Evolutionary conservation across 495 filamentous ascomycete species (phyloP), one percentile per base, ranked within the genome.

Genomic region (Amphirosellinia nigrospora): DNA sequence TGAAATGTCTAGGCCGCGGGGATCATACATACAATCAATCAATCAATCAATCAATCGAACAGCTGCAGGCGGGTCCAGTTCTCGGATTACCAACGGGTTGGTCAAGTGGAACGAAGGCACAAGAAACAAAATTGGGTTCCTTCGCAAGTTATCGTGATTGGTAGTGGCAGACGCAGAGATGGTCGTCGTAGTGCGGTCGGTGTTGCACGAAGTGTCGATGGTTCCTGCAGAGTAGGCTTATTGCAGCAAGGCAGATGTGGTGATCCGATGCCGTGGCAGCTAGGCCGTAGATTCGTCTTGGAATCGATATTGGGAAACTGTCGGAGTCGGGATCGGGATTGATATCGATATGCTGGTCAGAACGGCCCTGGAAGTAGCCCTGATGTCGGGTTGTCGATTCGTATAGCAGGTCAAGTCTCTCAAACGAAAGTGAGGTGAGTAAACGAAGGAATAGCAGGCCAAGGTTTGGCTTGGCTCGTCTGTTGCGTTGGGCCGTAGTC

Each of bases 201-300:
- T 26, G 61, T 71, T 71, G 74, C 72, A 78, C 75, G 67, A 71
- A 23, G 56, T 52, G 30, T 11, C 59, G 70, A 74, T 72, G 73
- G 72, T 78, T 75, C 72, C 71, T 75, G 75, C 72, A 76, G 45
- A 64, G 68, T 70, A 75, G 76, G 74, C 74, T 71, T 58, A 70
- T 53, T 55, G 69, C 78, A 78, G 72, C 63, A 11, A 50, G 70
- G 68, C 23, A 60, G 70, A 75, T 79, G 75, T 59, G 58, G 72
- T 64, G 72, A 64, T 62, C 73, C 73, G 73, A 62, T 30, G 66
- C 45, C 15, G 66, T 75, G 64, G 43, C 43, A 38, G 64, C 39
- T 67, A 56, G 64, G 62, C 66, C 72, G 64, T 68, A 52, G 67
- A 68, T 70, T 70, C 70, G 46, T 66, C 32, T 50, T 32, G 39